phyloP scores from a whole-genome alignment of 2,329 filamentous ascomycete genomes.

The Dothiorella sarmentorum region DNA sequence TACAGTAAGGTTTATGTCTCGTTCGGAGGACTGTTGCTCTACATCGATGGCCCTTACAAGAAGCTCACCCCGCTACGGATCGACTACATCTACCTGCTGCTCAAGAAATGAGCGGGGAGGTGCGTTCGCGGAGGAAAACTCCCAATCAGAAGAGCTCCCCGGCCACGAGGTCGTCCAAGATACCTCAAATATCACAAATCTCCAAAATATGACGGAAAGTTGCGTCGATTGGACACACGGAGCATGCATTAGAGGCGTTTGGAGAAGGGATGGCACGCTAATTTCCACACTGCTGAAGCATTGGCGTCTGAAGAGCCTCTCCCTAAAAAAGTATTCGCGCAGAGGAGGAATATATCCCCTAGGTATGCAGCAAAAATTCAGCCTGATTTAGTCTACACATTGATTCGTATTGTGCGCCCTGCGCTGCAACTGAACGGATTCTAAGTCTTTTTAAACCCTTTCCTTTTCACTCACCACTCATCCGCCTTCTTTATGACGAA shows the following conservation, averaged over 20 bases:
- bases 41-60: slow-evolving; percentile 89
- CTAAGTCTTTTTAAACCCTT: slow-evolving; percentile 23
- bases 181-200: neutral
- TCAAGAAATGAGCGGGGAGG: slow-evolving; percentile 70
- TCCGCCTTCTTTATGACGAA: slow-evolving; percentile 29
- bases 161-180: neutral
- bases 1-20: slow-evolving; percentile 87
- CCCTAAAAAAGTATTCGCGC: neutral
- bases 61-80: slow-evolving; percentile 89
- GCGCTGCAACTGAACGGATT: slow-evolving; percentile 19
- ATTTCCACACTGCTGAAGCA: slow-evolving; percentile 1
- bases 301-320: slow-evolving; percentile 4
- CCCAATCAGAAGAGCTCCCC: neutral
- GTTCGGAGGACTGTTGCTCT: slow-evolving; percentile 88
- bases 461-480: slow-evolving; percentile 23
- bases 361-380: slow-evolving; percentile 12
- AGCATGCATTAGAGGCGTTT: slow-evolving; percentile 17
- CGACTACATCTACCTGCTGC: slow-evolving; percentile 87
- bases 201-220: neutral
- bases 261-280: slow-evolving; percentile 1
- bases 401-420: slow-evolving; percentile 25
- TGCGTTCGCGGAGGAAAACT: slow-evolving; percentile 1
- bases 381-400: neutral
- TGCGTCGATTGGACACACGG: neutral
- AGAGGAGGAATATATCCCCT: neutral